Percentiles rank a stretch among this genome's conserved stretches.
These are phyloP conservation scores for Xylaria digitata DNA, from an alignment of 2,329 filamentous ascomycete species.

Conservation along the genomic window DNA sequence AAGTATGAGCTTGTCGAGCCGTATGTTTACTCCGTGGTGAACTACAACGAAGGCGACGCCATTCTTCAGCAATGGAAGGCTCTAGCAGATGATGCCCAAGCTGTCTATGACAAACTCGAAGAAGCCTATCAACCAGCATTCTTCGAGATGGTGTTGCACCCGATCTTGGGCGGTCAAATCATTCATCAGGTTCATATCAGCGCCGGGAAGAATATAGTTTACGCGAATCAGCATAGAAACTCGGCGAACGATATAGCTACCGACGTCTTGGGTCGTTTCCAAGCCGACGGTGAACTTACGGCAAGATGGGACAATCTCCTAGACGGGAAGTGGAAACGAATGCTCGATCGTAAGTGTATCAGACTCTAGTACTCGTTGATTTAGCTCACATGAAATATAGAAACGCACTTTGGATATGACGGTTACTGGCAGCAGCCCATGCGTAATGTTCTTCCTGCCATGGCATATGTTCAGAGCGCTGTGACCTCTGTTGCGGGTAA, in stretches of 20 bases:
- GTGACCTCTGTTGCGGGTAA: constrained; percentile 70
- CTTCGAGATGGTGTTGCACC: constrained; percentile 71
- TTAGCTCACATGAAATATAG: constrained; percentile 38
- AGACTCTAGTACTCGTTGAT: neutral
- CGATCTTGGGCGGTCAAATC: constrained; percentile 66
- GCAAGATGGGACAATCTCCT: constrained; percentile 67
- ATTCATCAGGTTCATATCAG: constrained; percentile 64
- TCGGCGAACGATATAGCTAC: constrained; percentile 64
- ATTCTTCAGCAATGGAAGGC: constrained; percentile 65
- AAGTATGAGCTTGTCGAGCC: constrained; percentile 71
- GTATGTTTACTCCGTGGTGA: constrained; percentile 66
- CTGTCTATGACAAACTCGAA: constrained; percentile 65
- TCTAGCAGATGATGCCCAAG: constrained; percentile 65
- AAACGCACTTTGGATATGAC: constrained; percentile 66
- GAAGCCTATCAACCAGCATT: constrained; percentile 65
- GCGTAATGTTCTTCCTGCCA: constrained; percentile 72
- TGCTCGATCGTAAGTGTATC: constrained; percentile 65
- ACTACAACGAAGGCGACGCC: constrained; percentile 70
- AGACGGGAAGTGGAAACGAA: constrained; percentile 71
- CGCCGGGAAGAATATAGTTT: constrained; percentile 61
- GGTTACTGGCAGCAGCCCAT: constrained; percentile 77
- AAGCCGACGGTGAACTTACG: constrained; percentile 68
- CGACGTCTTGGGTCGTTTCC: constrained; percentile 63
- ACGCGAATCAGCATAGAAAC: constrained; percentile 63
- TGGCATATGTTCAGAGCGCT: constrained; percentile 68